Base-by-base conservation (phyloP, 2,329 filamentous ascomycete species). In the Colletotrichum horii region DNA sequence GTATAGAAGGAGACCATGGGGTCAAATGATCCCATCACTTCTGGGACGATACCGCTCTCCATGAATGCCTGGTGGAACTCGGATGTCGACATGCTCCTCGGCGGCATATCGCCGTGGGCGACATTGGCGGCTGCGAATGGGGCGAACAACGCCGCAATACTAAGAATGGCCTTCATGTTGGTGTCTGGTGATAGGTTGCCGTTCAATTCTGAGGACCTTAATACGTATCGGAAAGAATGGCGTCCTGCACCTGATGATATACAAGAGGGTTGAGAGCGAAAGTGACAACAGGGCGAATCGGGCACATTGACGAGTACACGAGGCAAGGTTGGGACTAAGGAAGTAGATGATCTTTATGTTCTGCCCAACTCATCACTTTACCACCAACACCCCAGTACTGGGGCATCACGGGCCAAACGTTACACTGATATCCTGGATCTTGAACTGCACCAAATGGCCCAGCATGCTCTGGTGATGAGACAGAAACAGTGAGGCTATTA, bases 1-100 rank as follows among this genome's bases (percentile, higher is more conserved):
- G 76, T 76, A 56, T 82, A 82, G 61, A 82, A 81, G 0, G 80
- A 80, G 0, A 81, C 80, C 24, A 77, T 71, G 1, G 80, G 81
- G 55, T 81, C 78, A 8, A 82, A 78, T 1, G 80, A 78, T 8
- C 80, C 77, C 67, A 82, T 78, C 12, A 82, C 76, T 52, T 81
- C 80, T 28, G 81, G 81, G 1, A 82, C 79, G 61, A 81, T 81
- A 32, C 79, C 80, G 2, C 78, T 79, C 32, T 78, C 52, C n/a
- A 77, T 70, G 61, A 81, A 82, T 11, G 71, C 69, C 60, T 78
- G 77, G 36, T 80, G 80, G 69, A 81, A 82, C 36, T 80, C 78
- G 22, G 77, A 74, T 4, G 80, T 80, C 2, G 75, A 77, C 69
- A 82, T 77, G 74, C 78, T 78, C 19, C 55, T 38, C 19, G 74